phyloP scores from a whole-genome alignment of 441 rosid genomes.

The Raphanus hybrid region DNA sequence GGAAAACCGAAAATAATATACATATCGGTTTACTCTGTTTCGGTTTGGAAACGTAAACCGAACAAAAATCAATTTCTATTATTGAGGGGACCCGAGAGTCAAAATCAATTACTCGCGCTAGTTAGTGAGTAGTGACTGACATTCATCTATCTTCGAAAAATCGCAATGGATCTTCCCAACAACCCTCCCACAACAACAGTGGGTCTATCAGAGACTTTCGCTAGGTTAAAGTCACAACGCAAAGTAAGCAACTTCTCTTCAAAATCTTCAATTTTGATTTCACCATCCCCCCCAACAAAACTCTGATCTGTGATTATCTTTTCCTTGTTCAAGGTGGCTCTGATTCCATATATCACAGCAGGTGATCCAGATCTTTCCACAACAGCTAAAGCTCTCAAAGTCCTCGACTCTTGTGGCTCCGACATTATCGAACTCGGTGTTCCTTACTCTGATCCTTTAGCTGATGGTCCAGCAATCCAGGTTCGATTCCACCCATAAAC shows the following conservation, averaged over 20 bases:
- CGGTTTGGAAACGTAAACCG: slow-evolving; percentile 4
- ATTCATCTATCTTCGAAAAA: slow-evolving; percentile 41
- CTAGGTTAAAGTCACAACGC: slow-evolving; percentile 68
- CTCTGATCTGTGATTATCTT: neutral
- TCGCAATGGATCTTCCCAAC: slow-evolving; percentile 59
- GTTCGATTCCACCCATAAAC: slow-evolving; percentile 38
- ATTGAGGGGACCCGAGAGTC: neutral
- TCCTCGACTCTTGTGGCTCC: slow-evolving; percentile 84
- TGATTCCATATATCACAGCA: slow-evolving; percentile 93
- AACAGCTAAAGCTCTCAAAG: slow-evolving; percentile 87
- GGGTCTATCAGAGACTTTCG: slow-evolving; percentile 74
- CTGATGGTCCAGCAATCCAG: slow-evolving; percentile 99
- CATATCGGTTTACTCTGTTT: neutral
- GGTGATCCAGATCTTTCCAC: slow-evolving; percentile 97
- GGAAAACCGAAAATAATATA: neutral
- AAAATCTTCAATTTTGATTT: slow-evolving; percentile 1
- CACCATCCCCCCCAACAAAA: neutral
- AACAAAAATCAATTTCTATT: neutral
- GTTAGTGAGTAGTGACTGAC: neutral
- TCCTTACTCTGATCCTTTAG: slow-evolving; percentile 93
- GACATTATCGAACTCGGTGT: slow-evolving; percentile 98
- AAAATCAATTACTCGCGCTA: slow-evolving; percentile 1
- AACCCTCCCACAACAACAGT: slow-evolving; percentile 45
- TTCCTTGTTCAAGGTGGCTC: slow-evolving; percentile 55
- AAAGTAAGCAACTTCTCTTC: slow-evolving; percentile 51